phyloP scores from a whole-genome alignment of 2,329 filamentous ascomycete genomes.

The Talaromyces marneffei region DNA sequence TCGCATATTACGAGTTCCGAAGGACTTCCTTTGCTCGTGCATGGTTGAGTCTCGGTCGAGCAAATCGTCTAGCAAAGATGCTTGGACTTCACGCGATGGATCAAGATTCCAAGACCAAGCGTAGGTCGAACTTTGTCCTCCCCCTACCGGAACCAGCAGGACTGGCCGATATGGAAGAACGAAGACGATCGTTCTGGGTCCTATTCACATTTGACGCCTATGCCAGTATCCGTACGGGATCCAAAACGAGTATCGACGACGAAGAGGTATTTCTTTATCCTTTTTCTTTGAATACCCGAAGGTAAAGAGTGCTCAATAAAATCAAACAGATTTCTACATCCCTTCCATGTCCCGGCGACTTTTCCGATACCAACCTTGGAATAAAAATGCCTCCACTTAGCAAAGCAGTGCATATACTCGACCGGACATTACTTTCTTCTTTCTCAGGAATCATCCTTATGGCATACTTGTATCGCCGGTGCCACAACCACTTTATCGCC shows the following conservation, averaged over 20 bases:
- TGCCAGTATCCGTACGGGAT: neutral
- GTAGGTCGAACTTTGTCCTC: neutral
- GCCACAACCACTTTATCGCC: neutral
- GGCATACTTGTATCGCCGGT: neutral
- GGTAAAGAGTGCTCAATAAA: neutral
- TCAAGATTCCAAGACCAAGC: neutral
- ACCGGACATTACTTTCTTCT: neutral
- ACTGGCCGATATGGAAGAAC: neutral
- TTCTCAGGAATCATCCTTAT: constrained; percentile 1
- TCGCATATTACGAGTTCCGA: constrained; percentile 1
- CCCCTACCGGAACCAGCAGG: neutral
- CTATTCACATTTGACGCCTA: constrained; percentile 1
- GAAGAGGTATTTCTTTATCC: neutral
- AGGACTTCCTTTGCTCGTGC: neutral
- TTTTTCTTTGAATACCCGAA: neutral
- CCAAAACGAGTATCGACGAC: neutral
- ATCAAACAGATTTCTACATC: neutral
- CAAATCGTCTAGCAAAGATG: neutral
- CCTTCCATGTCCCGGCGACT: neutral
- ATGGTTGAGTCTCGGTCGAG: neutral
- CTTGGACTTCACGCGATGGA: neutral
- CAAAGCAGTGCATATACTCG: neutral
- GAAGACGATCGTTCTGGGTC: neutral
- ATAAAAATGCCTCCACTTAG: neutral
- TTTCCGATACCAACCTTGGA: neutral